A percentile compares a stretch with the other conserved stretches of the same genome.
phyloP scores from a whole-genome alignment of 2,329 filamentous ascomycete genomes.

The Neospermospora avenae region DNA sequence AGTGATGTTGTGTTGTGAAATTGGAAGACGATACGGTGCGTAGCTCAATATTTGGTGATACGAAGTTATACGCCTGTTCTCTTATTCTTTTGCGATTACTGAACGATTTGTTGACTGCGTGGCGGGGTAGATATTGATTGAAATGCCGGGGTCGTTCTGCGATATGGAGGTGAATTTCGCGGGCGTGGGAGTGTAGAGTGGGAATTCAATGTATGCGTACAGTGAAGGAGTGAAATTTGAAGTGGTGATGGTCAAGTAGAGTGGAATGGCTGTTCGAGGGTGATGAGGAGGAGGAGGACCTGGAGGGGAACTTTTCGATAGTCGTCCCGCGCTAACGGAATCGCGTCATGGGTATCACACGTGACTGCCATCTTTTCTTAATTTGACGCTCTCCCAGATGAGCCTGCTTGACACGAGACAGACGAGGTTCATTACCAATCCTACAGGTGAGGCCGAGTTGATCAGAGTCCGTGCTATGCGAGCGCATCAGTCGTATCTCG shows the following conservation, averaged over 20 bases:
- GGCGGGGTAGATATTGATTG: constrained; percentile 8
- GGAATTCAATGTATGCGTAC: not conserved
- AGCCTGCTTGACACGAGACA: not conserved
- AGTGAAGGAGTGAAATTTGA: too few relatives aligned
- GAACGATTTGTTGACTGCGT: constrained; percentile 6
- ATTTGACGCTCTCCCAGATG: not conserved
- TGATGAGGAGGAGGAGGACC: not conserved
- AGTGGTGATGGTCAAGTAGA: not conserved
- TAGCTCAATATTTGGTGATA: not conserved
- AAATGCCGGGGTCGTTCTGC: not conserved
- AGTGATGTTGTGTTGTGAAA: not conserved
- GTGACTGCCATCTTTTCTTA: not conserved
- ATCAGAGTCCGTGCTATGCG: too few relatives aligned
- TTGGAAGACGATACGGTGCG: not conserved
- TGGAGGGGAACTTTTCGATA: not conserved
- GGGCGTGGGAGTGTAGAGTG: not conserved
- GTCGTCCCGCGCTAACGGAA: constrained; percentile 8
- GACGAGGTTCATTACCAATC: too few relatives aligned
- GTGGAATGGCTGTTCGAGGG: not conserved
- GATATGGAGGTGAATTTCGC: too few relatives aligned
- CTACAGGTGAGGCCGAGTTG: too few relatives aligned
- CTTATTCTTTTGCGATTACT: constrained; percentile 7
- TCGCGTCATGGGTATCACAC: constrained; percentile 6
- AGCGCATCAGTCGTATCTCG: too few relatives aligned
- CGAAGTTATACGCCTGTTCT: not conserved